Base-by-base conservation (phyloP, 73 alveolate genomes). In the Uronychia setigera region DNA sequence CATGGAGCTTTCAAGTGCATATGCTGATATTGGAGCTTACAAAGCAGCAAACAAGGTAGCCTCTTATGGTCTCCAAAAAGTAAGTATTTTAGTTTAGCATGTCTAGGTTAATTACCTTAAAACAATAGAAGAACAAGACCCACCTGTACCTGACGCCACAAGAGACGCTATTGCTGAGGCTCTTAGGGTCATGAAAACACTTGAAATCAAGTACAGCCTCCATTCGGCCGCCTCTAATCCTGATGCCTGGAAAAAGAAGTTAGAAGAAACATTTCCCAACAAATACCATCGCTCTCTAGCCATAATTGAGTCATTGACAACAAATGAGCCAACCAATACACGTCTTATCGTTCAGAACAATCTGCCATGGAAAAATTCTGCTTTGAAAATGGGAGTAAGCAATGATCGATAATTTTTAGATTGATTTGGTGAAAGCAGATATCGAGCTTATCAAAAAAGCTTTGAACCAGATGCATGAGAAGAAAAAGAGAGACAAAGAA, bases 241-340 rank as follows among this genome's bases (percentile, higher is more conserved):
- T 60, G 99, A 98, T 78, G 93, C 96, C 29, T 98, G 99, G 99
- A 98, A 95, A 92, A 98, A 98, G 96, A 97, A 97, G 86, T 88
- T 98, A 30, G 99, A 98, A 85, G 99, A 98, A 87, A 94, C 97
- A 11, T 95, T 95, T 88, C 78, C 81, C 28, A 92, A 94, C 79
- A 91, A 92, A 74, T 91, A 92, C 32, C 96, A 91, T 26, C 80
- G 95, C 59, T 74, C 91, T 31, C 91, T 95, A 34, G 96, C 95
- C 19, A 89, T 94, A 60, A 84, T 93, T 31, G 98, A 96, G 87
- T 92, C 95, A n/a, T 87, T 96, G 67, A 89, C 92, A 74, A 93
- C 94, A 29, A 92, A 95, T 35, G 95, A 93, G 33, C 96, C 98
- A 35, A 88, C 85, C 59, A 78, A 85, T 85, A 95, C 90, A 57